phyloP scores from a whole-genome alignment of 2,329 filamentous ascomycete genomes.

The Beauveria bassiana region DNA sequence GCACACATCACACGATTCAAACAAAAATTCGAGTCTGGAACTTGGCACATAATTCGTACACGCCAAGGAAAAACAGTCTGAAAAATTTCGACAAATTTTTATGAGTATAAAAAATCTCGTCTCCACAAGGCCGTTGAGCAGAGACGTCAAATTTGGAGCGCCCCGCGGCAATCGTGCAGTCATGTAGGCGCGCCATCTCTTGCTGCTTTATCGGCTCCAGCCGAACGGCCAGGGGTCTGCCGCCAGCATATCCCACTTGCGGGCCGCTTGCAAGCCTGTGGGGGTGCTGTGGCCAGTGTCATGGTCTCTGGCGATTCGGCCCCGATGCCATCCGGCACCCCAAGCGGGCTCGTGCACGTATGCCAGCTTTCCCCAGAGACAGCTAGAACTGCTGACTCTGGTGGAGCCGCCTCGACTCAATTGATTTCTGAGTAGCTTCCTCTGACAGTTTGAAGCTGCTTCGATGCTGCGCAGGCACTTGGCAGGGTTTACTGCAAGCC shows the following conservation, averaged over 20 bases:
- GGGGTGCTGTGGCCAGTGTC: background rate
- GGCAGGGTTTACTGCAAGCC: background rate
- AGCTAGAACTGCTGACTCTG: background rate
- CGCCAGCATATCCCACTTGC: slow-evolving; percentile 20
- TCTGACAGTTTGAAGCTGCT: background rate
- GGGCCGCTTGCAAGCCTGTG: slow-evolving; percentile 18
- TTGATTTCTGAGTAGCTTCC: background rate
- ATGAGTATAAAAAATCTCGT: background rate
- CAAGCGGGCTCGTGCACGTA: background rate
- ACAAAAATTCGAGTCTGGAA: background rate
- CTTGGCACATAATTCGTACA: background rate
- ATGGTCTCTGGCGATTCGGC: background rate
- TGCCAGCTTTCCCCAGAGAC: background rate
- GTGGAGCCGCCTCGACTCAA: background rate
- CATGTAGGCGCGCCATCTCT: slow-evolving; percentile 30
- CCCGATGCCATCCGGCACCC: background rate
- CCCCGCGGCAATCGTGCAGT: slow-evolving; percentile 27
- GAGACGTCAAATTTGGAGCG: slow-evolving; percentile 23
- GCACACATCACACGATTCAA: background rate
- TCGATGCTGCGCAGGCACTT: background rate
- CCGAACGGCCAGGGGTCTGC: slow-evolving; percentile 10
- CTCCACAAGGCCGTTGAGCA: slow-evolving; percentile 13
- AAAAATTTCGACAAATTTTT: background rate
- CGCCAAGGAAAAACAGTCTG: background rate
- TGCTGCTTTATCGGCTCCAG: slow-evolving; percentile 31